phyloP scores from a whole-genome alignment of 1,284 basidiomycete species.

The Cryptococcus amylolentus region DNA sequence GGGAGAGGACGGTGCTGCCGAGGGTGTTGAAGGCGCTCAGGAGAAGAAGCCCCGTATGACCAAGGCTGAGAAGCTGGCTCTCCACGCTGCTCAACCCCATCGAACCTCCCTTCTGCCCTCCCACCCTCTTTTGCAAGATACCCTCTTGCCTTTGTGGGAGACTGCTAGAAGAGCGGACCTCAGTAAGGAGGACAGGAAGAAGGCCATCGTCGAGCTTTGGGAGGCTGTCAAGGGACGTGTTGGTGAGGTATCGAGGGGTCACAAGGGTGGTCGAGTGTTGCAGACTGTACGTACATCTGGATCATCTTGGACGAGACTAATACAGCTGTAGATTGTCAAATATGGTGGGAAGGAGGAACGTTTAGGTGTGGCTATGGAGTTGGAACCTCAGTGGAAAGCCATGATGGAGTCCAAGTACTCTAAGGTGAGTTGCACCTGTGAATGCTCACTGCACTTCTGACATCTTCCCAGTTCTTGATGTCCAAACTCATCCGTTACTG shows the following conservation, averaged over 20 bases:
- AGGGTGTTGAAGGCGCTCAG: not conserved
- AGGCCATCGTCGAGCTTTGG: conserved; percentile 69
- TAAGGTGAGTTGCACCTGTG: conserved; percentile 56
- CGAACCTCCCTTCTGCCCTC: conserved; percentile 73
- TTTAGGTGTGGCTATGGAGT: conserved; percentile 71
- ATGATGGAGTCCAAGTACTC: conserved; percentile 83
- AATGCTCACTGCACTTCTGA: not conserved
- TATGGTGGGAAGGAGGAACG: conserved; percentile 73
- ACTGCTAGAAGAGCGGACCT: conserved; percentile 70
- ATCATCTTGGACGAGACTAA: conserved; percentile 3
- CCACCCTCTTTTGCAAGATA: conserved; percentile 66
- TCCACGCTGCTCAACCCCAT: conserved; percentile 48
- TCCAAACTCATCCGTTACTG: conserved; percentile 74
- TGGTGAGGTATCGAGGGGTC: conserved; percentile 79
- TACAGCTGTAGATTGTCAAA: conserved; percentile 59
- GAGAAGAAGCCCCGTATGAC: conserved; percentile 28
- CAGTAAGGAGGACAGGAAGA: conserved; percentile 65
- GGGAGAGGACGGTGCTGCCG: conserved; percentile 2
- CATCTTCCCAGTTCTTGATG: conserved; percentile 65
- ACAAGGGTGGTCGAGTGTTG: conserved; percentile 81
- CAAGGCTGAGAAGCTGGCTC: conserved; percentile 41
- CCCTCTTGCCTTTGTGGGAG: conserved; percentile 67
- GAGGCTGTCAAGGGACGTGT: conserved; percentile 69
- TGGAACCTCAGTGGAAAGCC: conserved; percentile 71
- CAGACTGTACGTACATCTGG: conserved; percentile 58